A percentile compares a stretch with the other conserved stretches of the same genome.
These are phyloP conservation scores for Aspergillus vadensis DNA, from an alignment of 2,329 filamentous ascomycete genomes.

Conservation along the genomic window DNA sequence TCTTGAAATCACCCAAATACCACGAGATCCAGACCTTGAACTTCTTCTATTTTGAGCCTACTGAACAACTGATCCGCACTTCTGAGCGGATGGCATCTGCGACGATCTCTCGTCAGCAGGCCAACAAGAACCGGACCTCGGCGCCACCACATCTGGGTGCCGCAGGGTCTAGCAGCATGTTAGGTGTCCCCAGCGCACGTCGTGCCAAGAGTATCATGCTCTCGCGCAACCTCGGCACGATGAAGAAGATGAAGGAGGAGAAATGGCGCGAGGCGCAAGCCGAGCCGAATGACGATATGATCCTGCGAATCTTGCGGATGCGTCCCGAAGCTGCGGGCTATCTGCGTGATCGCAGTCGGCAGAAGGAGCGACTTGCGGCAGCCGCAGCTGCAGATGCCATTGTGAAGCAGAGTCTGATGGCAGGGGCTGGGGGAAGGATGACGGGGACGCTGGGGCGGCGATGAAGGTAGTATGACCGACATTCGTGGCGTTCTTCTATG, in stretches of 20 bases:
- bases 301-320: conserved; percentile 92
- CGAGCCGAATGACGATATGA: conserved; percentile 97
- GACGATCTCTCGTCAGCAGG: conserved; percentile 75
- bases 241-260: conserved; percentile 93
- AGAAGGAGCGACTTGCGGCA: conserved; percentile 90
- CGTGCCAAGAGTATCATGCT: conserved; percentile 79
- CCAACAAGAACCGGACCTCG: conserved; percentile 66
- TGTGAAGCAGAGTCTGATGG: conserved; percentile 83
- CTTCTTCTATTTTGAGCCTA: conserved; percentile 97
- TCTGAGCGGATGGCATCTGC: conserved; percentile 94
- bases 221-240: conserved; percentile 89
- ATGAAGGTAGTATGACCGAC: conserved; percentile 17
- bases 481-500: conserved; percentile 10
- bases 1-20: conserved; percentile 96
- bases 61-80: conserved; percentile 88
- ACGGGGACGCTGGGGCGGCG: conserved; percentile 44
- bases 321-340: conserved; percentile 85
- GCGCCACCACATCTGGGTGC: conserved; percentile 60
- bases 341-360: conserved; percentile 83
- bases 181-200: conserved; percentile 52
- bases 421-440: conserved; percentile 57
- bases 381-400: conserved; percentile 91
- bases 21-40: conserved; percentile 94
- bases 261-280: conserved; percentile 94
- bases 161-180: conserved; percentile 47